Base-by-base conservation (phyloP, 495 filamentous ascomycete genomes). In the Bathelium albidoporum region DNA sequence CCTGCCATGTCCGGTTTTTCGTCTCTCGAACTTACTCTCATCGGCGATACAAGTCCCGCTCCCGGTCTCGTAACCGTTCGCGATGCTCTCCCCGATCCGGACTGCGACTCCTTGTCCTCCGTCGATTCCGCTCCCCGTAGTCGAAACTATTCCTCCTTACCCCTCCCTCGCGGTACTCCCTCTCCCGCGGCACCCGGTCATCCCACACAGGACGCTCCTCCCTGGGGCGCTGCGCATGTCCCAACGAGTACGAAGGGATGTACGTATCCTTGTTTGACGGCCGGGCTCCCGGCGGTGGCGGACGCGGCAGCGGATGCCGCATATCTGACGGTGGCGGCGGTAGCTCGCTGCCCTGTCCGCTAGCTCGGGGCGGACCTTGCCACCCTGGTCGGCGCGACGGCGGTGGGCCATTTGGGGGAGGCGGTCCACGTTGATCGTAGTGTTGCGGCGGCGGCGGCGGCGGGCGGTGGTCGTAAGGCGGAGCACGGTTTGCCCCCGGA, bases 371-470 rank as follows among this genome's bases (percentile, higher is more conserved):
- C 36, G 61, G 55, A 22, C 28, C 31, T 52, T 55, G 61, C 36
- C 60, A 52, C 9, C 49, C 49, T 12, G 60, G 34, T 24, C 60
- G 34, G 1, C 29, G 53, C n/a, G 44, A 44, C 29, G 59, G 65
- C 2, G 32, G 32, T 36, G 66, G 2, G 29, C 10, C 45, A 2
- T 31, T 12, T 2, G 59, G 22, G 34, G 28, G 49, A 11, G n/a
- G n/a, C n/a, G n/a, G n/a, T n/a, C 66, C 45, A 32, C 73, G 71
- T 32, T 74, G 68, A 61, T 72, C 71, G 60, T 72, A 74, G 11
- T 39, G 52, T 59, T 61, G 43, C 28, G 64, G 29, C 26, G 44
- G 22, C 26, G 32, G 43, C 28, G 64, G 29, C 26, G 44, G 22
- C 26, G 32, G 14, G 12, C 66, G 60, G 45, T 70, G 65, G 59